These are phyloP conservation scores for Comarum palustre DNA, from an alignment of 306 rosid genomes.

Conservation along the genomic window DNA sequence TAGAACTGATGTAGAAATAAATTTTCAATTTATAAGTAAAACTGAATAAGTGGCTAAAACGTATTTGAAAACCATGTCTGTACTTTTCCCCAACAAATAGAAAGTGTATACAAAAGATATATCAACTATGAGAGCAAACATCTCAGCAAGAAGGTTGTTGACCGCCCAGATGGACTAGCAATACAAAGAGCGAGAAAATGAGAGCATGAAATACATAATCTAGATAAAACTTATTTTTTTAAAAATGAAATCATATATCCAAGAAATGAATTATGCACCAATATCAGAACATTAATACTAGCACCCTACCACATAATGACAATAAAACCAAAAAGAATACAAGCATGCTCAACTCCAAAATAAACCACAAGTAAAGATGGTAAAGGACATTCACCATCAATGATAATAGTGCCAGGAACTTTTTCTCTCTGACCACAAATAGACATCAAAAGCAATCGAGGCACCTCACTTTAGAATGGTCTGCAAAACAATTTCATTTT, in stretches of 20 bases:
- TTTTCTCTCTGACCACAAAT: slow-evolving; percentile 57
- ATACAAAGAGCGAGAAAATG: slow-evolving; percentile 15
- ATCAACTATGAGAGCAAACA: neutral
- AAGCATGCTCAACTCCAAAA: neutral
- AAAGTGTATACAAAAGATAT: neutral
- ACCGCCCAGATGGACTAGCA: slow-evolving; percentile 54
- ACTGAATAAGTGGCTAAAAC: neutral
- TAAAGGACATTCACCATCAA: slow-evolving; percentile 58
- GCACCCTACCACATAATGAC: neutral
- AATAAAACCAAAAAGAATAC: too few relatives aligned
- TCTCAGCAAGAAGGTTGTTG: slow-evolving; percentile 81
- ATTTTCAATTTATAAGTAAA: neutral
- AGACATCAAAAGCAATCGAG: slow-evolving; percentile 52
- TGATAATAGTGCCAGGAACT: slow-evolving; percentile 69
- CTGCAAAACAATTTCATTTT: slow-evolving; percentile 39
- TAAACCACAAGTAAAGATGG: neutral
- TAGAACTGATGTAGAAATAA: slow-evolving; percentile 4
- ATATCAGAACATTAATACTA: neutral
- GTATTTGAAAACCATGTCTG: neutral
- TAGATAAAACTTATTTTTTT: neutral
- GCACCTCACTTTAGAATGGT: slow-evolving; percentile 25
- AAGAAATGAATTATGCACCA: neutral
- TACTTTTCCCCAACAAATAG: neutral
- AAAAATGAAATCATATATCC: too few relatives aligned
- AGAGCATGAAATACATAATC: neutral